Percentiles rank a stretch among this genome's conserved stretches.
Evolutionary conservation across 257 asterid species (phyloP).

Genomic region (Rauvolfia tetraphylla): DNA sequence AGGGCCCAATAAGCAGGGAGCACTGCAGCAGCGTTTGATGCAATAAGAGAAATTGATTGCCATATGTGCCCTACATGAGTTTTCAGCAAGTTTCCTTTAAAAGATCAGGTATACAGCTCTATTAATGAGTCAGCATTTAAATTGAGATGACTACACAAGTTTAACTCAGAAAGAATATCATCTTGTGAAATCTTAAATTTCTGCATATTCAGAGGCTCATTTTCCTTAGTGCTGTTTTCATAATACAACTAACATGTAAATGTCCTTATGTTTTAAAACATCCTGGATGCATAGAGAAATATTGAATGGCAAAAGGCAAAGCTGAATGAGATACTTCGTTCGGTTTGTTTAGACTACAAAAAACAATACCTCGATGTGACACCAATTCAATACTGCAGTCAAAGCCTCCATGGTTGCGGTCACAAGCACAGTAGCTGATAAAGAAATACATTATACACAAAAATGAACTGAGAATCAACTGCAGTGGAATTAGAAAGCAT

Average conservation of each 20-base stretch:
- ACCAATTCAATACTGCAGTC: slow-evolving; percentile 89
- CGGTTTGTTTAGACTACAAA: slow-evolving; percentile 7
- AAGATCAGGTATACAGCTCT: slow-evolving; percentile 19
- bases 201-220: not conserved
- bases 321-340: not conserved
- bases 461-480: slow-evolving; percentile 7
- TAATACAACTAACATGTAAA: not conserved
- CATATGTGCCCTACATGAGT: slow-evolving; percentile 68
- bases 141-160: not conserved
- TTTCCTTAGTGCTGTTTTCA: not conserved
- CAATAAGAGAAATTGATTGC: slow-evolving; percentile 85
- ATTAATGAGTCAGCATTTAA: slow-evolving; percentile 22
- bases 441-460: slow-evolving; percentile 3
- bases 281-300: not conserved
- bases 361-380: slow-evolving; percentile 56
- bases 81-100: slow-evolving; percentile 43
- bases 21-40: slow-evolving; percentile 90
- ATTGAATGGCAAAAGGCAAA: not conserved
- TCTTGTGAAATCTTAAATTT: not conserved
- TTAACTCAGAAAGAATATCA: not conserved
- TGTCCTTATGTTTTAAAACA: not conserved
- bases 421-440: slow-evolving; percentile 80
- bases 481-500: not conserved
- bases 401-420: slow-evolving; percentile 88
- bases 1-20: slow-evolving; percentile 97